phyloP scores from a whole-genome alignment of 23 red algal species.

The Pyropia haitanensis region DNA sequence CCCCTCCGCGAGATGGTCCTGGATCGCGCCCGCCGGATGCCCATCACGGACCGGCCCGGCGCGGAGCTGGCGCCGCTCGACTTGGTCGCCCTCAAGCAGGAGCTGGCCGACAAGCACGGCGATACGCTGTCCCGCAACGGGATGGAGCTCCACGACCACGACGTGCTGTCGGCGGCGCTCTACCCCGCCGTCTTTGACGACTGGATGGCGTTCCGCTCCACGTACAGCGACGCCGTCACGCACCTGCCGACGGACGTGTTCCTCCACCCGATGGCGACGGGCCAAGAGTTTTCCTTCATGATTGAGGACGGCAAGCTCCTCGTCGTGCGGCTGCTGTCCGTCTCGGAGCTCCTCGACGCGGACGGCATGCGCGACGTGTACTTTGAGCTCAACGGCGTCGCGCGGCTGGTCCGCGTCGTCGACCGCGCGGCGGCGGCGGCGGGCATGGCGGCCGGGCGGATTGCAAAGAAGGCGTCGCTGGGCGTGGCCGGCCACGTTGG shows the following conservation, averaged over 20 bases:
- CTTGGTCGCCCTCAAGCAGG: background rate
- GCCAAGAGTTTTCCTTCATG: background rate
- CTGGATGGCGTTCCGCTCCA: background rate
- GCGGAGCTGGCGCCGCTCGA: slow-evolving; percentile 1
- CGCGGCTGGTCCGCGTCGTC: background rate
- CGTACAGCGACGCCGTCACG: background rate
- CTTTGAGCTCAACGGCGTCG: slow-evolving; percentile 15
- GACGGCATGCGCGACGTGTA: slow-evolving; percentile 8
- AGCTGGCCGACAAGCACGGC: background rate
- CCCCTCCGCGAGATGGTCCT: background rate
- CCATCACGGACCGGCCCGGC: background rate
- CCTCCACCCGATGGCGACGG: background rate
- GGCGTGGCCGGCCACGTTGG: slow-evolving; percentile 1
- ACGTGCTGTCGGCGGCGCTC: slow-evolving; percentile 9
- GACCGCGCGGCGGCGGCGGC: background rate
- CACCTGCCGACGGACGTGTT: slow-evolving; percentile 7
- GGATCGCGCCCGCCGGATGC: background rate
- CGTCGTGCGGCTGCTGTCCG: background rate
- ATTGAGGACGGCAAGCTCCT: slow-evolving; percentile 12
- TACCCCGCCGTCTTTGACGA: slow-evolving; percentile 16
- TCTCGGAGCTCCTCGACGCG: background rate
- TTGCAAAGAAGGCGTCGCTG: no score
- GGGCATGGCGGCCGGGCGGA: no score
- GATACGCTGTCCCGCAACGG: background rate
- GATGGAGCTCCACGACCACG: background rate